Evolutionary conservation across 1,284 basidiomycete species (phyloP).

Genomic region (Naganishia cerealis): DNA sequence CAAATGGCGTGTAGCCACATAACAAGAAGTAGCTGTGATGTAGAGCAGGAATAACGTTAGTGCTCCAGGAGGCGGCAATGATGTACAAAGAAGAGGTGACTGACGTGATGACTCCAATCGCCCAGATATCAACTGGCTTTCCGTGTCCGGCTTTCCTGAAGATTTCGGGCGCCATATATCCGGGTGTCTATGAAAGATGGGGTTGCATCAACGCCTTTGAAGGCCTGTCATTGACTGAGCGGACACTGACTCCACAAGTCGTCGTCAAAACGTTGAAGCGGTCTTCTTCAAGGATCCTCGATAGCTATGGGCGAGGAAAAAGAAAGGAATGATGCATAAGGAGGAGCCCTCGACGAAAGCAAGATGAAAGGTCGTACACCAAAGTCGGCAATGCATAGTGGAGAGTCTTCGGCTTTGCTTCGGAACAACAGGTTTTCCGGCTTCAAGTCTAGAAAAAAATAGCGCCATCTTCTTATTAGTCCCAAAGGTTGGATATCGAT

Average conservation of each 20-base stretch:
- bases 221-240: slow-evolving; percentile 57
- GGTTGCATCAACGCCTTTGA: background rate
- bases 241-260: slow-evolving; percentile 68
- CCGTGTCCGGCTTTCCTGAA: slow-evolving; percentile 94
- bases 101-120: slow-evolving; percentile 86
- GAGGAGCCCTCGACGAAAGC: background rate
- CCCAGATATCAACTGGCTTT: slow-evolving; percentile 95
- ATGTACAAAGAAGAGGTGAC: slow-evolving; percentile 16
- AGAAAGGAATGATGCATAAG: background rate
- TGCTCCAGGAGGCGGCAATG: background rate
- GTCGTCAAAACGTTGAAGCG: slow-evolving; percentile 86
- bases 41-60: background rate
- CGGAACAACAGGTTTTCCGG: slow-evolving; percentile 97
- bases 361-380: slow-evolving; percentile 64
- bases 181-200: slow-evolving; percentile 37
- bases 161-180: slow-evolving; percentile 97
- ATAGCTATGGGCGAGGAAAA: slow-evolving; percentile 40
- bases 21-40: slow-evolving; percentile 73
- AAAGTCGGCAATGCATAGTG: slow-evolving; percentile 97
- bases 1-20: slow-evolving; percentile 91
- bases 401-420: slow-evolving; percentile 81
- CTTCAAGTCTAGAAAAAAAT: slow-evolving; percentile 71
- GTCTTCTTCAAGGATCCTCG: slow-evolving; percentile 81
- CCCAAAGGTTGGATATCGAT: background rate
- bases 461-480: background rate